A percentile compares a stretch with the other conserved stretches of the same genome.
phyloP scores from a whole-genome alignment of 2,329 filamentous ascomycete species.

The Simplicillium aogashimaense region DNA sequence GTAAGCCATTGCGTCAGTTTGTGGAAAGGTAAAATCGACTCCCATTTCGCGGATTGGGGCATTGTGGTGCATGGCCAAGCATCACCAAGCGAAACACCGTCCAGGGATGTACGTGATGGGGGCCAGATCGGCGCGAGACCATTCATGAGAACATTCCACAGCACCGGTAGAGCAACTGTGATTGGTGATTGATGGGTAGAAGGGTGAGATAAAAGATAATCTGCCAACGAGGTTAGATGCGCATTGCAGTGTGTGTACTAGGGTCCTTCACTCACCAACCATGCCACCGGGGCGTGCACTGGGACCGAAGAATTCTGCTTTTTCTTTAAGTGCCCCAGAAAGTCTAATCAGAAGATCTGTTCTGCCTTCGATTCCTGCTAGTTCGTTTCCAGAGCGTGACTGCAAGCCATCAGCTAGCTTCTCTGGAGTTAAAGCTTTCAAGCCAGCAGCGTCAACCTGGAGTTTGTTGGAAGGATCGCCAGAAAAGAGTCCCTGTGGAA shows the following conservation, averaged over 20 bases:
- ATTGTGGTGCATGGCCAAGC: constrained; percentile 86
- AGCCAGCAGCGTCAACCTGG: constrained; percentile 78
- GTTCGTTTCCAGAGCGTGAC: constrained; percentile 67
- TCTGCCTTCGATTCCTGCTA: constrained; percentile 79
- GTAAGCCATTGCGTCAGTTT: constrained; percentile 93
- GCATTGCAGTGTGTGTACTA: too few species aligned
- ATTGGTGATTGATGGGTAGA: constrained; percentile 83
- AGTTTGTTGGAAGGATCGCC: constrained; percentile 71
- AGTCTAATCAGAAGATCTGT: constrained; percentile 70
- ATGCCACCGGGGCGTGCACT: constrained; percentile 86
- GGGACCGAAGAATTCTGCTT: constrained; percentile 73
- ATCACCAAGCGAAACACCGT: constrained; percentile 80
- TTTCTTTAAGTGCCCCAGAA: constrained; percentile 61
- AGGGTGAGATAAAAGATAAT: constrained; percentile 87
- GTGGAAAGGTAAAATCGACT: constrained; percentile 81
- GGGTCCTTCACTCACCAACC: constrained; percentile 59
- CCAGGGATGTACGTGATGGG: constrained; percentile 71
- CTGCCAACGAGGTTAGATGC: constrained; percentile 29
- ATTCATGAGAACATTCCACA: constrained; percentile 87
- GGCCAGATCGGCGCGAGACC: constrained; percentile 87
- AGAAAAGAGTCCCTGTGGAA: constrained; percentile 64
- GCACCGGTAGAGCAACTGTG: constrained; percentile 73
- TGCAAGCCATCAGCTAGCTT: constrained; percentile 75
- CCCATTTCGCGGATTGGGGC: constrained; percentile 53
- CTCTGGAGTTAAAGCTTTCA: constrained; percentile 65